These are phyloP conservation scores for Calonectria pseudoreteaudii DNA, from an alignment of 2,329 filamentous ascomycete genomes.

Conservation along the genomic window DNA sequence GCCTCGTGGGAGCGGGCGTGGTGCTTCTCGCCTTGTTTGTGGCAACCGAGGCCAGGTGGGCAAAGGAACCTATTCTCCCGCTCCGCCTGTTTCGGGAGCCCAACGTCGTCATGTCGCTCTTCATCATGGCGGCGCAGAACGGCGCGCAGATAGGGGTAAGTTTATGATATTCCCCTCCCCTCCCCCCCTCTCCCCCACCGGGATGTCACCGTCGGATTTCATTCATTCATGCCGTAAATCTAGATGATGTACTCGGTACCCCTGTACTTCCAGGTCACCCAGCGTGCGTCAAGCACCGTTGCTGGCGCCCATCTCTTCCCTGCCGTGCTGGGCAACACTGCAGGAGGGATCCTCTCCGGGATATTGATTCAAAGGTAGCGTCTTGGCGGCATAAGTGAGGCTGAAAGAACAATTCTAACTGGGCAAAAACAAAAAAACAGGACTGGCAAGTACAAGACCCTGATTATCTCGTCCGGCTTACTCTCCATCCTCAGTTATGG, in stretches of 20 bases:
- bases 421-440: conserved; percentile 47
- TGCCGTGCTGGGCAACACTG: conserved; percentile 74
- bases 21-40: conserved; percentile 56
- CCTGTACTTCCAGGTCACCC: conserved; percentile 76
- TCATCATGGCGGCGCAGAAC: conserved; percentile 68
- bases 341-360: conserved; percentile 72
- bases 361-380: conserved; percentile 61
- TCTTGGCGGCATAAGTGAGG: no score
- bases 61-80: conserved; percentile 69
- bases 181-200: no score
- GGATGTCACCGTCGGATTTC: rapidly evolving
- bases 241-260: conserved; percentile 71
- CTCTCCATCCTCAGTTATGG: conserved; percentile 63
- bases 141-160: conserved; percentile 54
- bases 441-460: conserved; percentile 70
- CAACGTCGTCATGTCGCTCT: conserved; percentile 65
- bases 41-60: conserved; percentile 56
- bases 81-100: conserved; percentile 63
- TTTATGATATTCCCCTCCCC: background rate
- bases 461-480: conserved; percentile 63
- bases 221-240: background rate
- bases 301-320: conserved; percentile 74
- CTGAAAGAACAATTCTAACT: background rate
- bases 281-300: conserved; percentile 65
- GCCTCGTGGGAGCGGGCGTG: conserved; percentile 52